Evolutionary conservation across 1,284 basidiomycete genomes (phyloP), one percentile per base, ranked within the genome.

Genomic region (Rhizoctonia solani): DNA sequence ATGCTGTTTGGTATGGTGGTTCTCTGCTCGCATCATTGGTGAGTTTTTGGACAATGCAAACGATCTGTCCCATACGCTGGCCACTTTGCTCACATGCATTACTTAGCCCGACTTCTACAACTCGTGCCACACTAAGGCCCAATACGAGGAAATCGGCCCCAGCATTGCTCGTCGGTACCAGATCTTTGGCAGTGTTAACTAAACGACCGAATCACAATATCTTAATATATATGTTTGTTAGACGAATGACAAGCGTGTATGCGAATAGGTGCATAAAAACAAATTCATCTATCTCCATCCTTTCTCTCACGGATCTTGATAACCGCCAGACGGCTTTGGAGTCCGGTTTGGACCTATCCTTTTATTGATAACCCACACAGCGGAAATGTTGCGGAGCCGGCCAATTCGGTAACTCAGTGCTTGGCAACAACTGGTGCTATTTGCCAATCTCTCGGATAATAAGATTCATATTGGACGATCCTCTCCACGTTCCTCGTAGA

Each of bases 1-100:
- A 97, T 74, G 96, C 96, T 13, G 97, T 99, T 21, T 99, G 96
- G 96, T 99, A 94, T 74, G 97, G 97, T 74, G 97, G 97, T 42
- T 94, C 92, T 3, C 83, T 99, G 50, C 84, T 98, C 74, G 95
- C 95, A 13, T 94, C 92, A 61, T 83, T 95, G 72, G 92, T 94
- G 73, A 78, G 88, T 81, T 14, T 11, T 25, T 32, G 21, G 44
- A 14, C 14, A 65, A 67, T n/a, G n/a, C 27, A 6, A 23, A 19
- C 9, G 37, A 53, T 39, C 30, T 44, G 8, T 21, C 25, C 58
- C 21, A 42, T 42, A 16, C n/a, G 68, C 68, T 69, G 29, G 23
- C 66, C 69, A 30, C 41, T 9, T 19, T 63, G 29, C 30, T 29
- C 49, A 52, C 41, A 53, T 39, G 34, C 50, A 44, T 46, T 49